phyloP scores from a whole-genome alignment of 2,329 filamentous ascomycete genomes.

The Curvularia sp. region DNA sequence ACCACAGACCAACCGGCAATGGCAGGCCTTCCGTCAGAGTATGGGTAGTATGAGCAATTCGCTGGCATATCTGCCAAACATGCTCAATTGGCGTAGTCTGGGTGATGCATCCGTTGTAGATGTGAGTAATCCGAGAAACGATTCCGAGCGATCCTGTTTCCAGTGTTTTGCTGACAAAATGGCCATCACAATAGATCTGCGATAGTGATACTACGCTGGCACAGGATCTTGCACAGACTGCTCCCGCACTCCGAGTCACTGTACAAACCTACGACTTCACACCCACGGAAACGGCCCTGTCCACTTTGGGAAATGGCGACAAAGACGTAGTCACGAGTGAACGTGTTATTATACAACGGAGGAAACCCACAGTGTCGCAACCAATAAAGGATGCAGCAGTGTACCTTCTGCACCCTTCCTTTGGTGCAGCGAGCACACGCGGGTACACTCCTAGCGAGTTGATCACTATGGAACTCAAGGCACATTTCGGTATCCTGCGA shows the following conservation, averaged over 20 bases:
- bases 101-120: slow-evolving; percentile 39
- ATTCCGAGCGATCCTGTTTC: background rate
- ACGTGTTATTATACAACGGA: slow-evolving; percentile 25
- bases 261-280: slow-evolving; percentile 10
- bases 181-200: slow-evolving; percentile 1
- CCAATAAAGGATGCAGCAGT: slow-evolving; percentile 43
- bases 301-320: background rate
- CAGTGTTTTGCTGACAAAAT: background rate
- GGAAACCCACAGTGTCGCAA: slow-evolving; percentile 33
- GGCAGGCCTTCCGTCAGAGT: slow-evolving; percentile 40
- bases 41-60: slow-evolving; percentile 26
- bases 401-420: slow-evolving; percentile 45
- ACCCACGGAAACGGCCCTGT: slow-evolving; percentile 1
- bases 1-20: slow-evolving; percentile 43
- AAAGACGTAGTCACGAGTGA: background rate
- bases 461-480: slow-evolving; percentile 39
- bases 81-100: slow-evolving; percentile 39
- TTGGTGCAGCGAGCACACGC: slow-evolving; percentile 18
- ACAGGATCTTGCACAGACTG: background rate
- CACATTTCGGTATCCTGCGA: slow-evolving; percentile 44
- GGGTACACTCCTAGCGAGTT: slow-evolving; percentile 16
- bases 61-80: slow-evolving; percentile 32
- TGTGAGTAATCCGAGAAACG: slow-evolving; percentile 18
- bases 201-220: slow-evolving; percentile 3
- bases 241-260: slow-evolving; percentile 3